These are phyloP conservation scores for Silene noctiflora DNA, from an alignment of 179 eudicot species.

Conservation along the genomic window DNA sequence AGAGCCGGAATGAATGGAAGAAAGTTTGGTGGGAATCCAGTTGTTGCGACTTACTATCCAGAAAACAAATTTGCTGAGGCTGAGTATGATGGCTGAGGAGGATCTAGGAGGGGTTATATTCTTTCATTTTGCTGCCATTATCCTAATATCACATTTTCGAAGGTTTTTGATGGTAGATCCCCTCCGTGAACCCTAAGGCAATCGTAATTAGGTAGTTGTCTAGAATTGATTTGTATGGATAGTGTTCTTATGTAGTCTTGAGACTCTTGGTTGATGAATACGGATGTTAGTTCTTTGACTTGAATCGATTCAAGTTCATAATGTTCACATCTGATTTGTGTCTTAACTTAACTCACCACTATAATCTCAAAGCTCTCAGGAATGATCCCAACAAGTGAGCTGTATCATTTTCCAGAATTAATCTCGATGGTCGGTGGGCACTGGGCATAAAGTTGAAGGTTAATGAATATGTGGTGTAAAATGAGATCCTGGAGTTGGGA, in stretches of 20 bases:
- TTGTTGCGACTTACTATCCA: constrained; percentile 67
- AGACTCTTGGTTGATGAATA: background rate
- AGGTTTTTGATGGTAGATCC: background rate
- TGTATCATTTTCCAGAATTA: too few species aligned
- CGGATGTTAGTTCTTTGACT: too few species aligned
- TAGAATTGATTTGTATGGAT: background rate
- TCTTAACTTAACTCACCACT: too few species aligned
- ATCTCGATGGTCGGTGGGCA: too few species aligned
- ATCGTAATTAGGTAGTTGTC: background rate
- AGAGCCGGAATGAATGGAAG: constrained; percentile 81
- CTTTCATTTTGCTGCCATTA: background rate
- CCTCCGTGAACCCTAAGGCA: background rate
- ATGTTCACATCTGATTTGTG: too few species aligned
- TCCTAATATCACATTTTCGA: background rate
- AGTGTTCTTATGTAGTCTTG: background rate
- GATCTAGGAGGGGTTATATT: background rate
- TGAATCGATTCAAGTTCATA: too few species aligned
- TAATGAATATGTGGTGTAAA: too few species aligned
- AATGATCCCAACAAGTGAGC: too few species aligned
- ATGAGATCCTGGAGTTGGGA: too few species aligned
- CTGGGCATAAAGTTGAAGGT: too few species aligned
- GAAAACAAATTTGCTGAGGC: constrained; percentile 69
- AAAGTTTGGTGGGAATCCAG: constrained; percentile 85
- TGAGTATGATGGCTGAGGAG: constrained; percentile 61
- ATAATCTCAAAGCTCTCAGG: too few species aligned